A percentile compares a stretch with the other conserved stretches of the same genome.
Evolutionary conservation across 768 basidiomycete species (phyloP).

Genomic region (Russula olivacea): DNA sequence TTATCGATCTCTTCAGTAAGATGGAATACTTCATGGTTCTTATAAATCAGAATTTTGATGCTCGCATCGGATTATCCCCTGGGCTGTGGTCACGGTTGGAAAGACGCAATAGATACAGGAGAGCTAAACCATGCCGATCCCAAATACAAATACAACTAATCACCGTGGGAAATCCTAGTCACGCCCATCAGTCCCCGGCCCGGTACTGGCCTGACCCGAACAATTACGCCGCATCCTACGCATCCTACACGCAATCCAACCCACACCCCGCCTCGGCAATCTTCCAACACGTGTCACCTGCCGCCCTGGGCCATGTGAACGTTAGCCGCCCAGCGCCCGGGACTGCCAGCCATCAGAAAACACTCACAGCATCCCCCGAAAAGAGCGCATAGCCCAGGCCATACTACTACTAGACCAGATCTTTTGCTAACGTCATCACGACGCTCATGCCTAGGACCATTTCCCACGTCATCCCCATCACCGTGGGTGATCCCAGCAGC

Average conservation of each 20-base stretch:
- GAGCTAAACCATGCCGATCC: not conserved
- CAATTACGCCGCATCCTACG: too few relatives aligned
- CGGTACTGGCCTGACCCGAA: not conserved
- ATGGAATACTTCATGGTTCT: not conserved
- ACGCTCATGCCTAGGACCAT: constrained; percentile 14
- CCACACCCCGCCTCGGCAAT: constrained; percentile 23
- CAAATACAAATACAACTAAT: not conserved
- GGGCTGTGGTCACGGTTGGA: not conserved
- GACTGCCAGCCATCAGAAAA: not conserved
- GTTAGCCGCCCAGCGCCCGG: constrained; percentile 6
- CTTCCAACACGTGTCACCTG: constrained; percentile 27
- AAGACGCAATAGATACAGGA: not conserved
- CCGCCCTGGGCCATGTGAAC: constrained; percentile 2
- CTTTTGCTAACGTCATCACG: too few relatives aligned
- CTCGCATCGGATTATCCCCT: not conserved
- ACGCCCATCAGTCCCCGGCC: not conserved
- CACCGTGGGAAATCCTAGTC: not conserved
- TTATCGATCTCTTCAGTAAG: not conserved
- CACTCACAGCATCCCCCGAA: constrained; percentile 20
- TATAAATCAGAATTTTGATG: not conserved
- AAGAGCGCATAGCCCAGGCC: constrained; percentile 14
- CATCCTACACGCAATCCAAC: too few relatives aligned
- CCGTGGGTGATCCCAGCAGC: not conserved
- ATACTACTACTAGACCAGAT: too few relatives aligned
- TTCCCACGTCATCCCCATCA: constrained; percentile 22